phyloP scores from a whole-genome alignment of 495 filamentous ascomycete genomes.

The Neurospora tetraspora region DNA sequence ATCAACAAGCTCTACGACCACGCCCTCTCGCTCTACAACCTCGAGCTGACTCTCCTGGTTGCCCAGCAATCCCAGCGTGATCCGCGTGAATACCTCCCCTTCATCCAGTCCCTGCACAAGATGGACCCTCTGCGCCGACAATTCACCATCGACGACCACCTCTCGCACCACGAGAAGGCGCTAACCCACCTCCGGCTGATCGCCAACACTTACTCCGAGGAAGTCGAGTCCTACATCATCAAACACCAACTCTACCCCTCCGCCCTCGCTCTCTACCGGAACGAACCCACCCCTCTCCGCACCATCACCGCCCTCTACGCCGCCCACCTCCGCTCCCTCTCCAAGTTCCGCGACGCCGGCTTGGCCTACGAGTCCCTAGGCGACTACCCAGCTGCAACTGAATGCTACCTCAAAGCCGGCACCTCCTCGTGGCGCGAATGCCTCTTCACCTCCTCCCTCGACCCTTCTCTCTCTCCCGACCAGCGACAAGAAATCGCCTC shows the following conservation, averaged over 20 bases:
- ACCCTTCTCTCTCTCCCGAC: slow-evolving; percentile 42
- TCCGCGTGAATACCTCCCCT: slow-evolving; percentile 90
- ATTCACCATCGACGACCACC: slow-evolving; percentile 82
- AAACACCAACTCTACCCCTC: slow-evolving; percentile 71
- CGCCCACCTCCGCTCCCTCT: slow-evolving; percentile 59
- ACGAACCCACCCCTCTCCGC: slow-evolving; percentile 47
- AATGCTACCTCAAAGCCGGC: slow-evolving; percentile 70
- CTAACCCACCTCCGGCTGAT: slow-evolving; percentile 61
- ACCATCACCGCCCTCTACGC: slow-evolving; percentile 69
- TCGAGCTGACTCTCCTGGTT: slow-evolving; percentile 80
- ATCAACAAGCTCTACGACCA: slow-evolving; percentile 88
- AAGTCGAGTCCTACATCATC: slow-evolving; percentile 60
- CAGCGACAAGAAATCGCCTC: slow-evolving; percentile 57
- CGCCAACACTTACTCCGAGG: slow-evolving; percentile 46
- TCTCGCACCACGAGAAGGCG: slow-evolving; percentile 67
- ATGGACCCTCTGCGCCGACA: slow-evolving; percentile 56
- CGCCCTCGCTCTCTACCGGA: slow-evolving; percentile 75
- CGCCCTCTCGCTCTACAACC: slow-evolving; percentile 79
- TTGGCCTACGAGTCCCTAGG: slow-evolving; percentile 80
- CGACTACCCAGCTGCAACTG: slow-evolving; percentile 59
- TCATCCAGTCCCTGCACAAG: slow-evolving; percentile 75
- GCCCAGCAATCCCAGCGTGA: slow-evolving; percentile 96
- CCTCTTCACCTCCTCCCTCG: slow-evolving; percentile 62
- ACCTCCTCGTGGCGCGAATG: slow-evolving; percentile 74
- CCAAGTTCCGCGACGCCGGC: slow-evolving; percentile 74